These are phyloP conservation scores for Agrostemma githago DNA, from an alignment of 148 eudicot genomes.

Conservation along the genomic window DNA sequence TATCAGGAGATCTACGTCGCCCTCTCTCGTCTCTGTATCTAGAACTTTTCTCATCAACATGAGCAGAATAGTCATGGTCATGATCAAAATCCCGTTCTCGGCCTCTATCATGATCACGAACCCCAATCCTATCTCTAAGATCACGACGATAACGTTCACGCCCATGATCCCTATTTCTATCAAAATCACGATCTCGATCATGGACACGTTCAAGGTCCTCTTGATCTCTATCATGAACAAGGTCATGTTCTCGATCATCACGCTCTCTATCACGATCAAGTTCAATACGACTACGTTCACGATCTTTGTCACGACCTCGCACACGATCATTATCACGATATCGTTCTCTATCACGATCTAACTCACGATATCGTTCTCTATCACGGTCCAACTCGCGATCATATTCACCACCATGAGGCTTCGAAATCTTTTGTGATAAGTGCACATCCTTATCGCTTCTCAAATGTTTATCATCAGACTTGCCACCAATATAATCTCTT, in stretches of 20 bases:
- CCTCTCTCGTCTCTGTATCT: constrained; percentile 72
- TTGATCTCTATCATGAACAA: constrained; percentile 17
- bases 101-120: constrained; percentile 25
- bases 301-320: constrained; percentile 14
- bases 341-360: constrained; percentile 25
- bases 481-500: constrained; percentile 46
- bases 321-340: constrained; percentile 39
- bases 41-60: constrained; percentile 45
- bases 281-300: constrained; percentile 29
- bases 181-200: constrained; percentile 44
- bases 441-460: constrained; percentile 58
- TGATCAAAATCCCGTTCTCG: constrained; percentile 24
- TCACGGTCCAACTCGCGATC: constrained; percentile 30
- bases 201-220: constrained; percentile 30
- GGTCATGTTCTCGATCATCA: constrained; percentile 23
- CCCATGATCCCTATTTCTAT: constrained; percentile 24
- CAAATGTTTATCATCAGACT: constrained; percentile 53
- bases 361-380: constrained; percentile 29
- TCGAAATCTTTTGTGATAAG: constrained; percentile 45
- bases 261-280: constrained; percentile 19
- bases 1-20: constrained; percentile 51
- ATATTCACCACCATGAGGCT: constrained; percentile 27
- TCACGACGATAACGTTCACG: constrained; percentile 40
- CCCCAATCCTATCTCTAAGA: constrained; percentile 24
- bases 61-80: constrained; percentile 35